A percentile compares a stretch with the other conserved stretches of the same genome.
These are phyloP conservation scores for Penicillium sp. DNA, from an alignment of 2,329 filamentous ascomycete genomes.

Conservation along the genomic window DNA sequence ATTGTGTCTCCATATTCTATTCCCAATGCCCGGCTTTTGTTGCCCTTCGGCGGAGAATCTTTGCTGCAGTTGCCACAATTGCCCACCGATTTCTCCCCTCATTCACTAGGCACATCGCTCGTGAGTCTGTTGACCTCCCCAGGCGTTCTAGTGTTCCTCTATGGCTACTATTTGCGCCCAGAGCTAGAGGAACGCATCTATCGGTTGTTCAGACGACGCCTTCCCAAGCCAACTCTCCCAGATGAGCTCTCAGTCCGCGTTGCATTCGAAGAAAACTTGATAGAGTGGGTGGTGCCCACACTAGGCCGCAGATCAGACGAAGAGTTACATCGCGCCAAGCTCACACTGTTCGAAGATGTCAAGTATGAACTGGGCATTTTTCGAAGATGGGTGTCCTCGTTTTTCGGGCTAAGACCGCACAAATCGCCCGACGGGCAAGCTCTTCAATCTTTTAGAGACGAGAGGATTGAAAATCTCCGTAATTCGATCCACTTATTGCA, in stretches of 20 bases:
- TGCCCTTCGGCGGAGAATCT: slow-evolving; percentile 40
- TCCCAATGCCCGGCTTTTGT: slow-evolving; percentile 33
- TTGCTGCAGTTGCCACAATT: slow-evolving; percentile 35
- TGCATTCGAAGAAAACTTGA: slow-evolving; percentile 44
- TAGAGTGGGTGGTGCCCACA: slow-evolving; percentile 45
- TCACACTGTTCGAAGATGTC: slow-evolving; percentile 40
- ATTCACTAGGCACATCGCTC: slow-evolving; percentile 27
- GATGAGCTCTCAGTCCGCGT: slow-evolving; percentile 45
- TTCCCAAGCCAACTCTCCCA: slow-evolving; percentile 43
- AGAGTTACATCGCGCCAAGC: slow-evolving; percentile 37
- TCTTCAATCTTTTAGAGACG: slow-evolving; percentile 19
- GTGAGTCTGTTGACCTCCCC: slow-evolving; percentile 36
- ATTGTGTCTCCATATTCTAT: slow-evolving; percentile 37
- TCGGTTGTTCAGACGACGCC: slow-evolving; percentile 39
- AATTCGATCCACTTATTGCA: slow-evolving; percentile 34
- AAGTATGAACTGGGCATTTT: slow-evolving; percentile 36
- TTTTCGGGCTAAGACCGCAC: slow-evolving; percentile 29
- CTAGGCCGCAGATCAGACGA: slow-evolving; percentile 43
- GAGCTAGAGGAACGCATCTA: slow-evolving; percentile 43
- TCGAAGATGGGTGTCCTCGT: slow-evolving; percentile 33
- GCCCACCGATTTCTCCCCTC: slow-evolving; percentile 29
- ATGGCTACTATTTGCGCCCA: slow-evolving; percentile 38
- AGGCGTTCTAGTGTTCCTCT: slow-evolving; percentile 36
- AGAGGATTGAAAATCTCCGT: slow-evolving; percentile 31
- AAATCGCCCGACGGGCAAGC: slow-evolving; percentile 14